A percentile compares a stretch with the other conserved stretches of the same genome.
These are phyloP conservation scores for Aspergillus udagawae DNA, from an alignment of 2,329 filamentous ascomycete species.

Conservation along the genomic window DNA sequence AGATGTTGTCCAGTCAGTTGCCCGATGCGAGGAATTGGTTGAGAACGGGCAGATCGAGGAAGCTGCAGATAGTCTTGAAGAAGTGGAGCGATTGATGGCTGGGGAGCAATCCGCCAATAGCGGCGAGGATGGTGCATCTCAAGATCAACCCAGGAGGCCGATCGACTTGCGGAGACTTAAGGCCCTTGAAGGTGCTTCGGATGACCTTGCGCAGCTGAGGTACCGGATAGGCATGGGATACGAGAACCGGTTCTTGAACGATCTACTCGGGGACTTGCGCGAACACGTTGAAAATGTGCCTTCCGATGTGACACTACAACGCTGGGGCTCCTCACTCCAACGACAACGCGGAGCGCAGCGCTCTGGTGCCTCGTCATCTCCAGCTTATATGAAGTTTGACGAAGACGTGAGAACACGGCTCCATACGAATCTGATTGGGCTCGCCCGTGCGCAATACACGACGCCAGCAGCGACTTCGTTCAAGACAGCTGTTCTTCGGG, in stretches of 20 bases:
- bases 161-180: slow-evolving; percentile 72
- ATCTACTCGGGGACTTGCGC: slow-evolving; percentile 74
- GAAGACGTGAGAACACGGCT: slow-evolving; percentile 68
- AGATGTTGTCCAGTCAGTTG: slow-evolving; percentile 70
- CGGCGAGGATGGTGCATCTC: slow-evolving; percentile 21
- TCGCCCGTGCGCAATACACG: slow-evolving; percentile 78
- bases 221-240: slow-evolving; percentile 82
- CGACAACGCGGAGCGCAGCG: slow-evolving; percentile 65
- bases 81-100: slow-evolving; percentile 73
- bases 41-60: slow-evolving; percentile 79
- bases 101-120: slow-evolving; percentile 56
- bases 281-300: slow-evolving; percentile 74
- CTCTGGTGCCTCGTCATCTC: slow-evolving; percentile 65
- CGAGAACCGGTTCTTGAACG: slow-evolving; percentile 72
- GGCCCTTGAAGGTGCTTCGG: slow-evolving; percentile 73
- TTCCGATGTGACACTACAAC: slow-evolving; percentile 67
- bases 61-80: slow-evolving; percentile 72
- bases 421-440: slow-evolving; percentile 66
- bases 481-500: slow-evolving; percentile 75
- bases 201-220: slow-evolving; percentile 71
- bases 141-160: slow-evolving; percentile 38
- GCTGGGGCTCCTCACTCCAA: slow-evolving; percentile 77
- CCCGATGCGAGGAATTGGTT: slow-evolving; percentile 73
- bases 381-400: slow-evolving; percentile 72
- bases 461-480: slow-evolving; percentile 78